Conservation (phyloP, 2,329 filamentous ascomycete genomes). For the Coleophoma crateriformis region DNA sequence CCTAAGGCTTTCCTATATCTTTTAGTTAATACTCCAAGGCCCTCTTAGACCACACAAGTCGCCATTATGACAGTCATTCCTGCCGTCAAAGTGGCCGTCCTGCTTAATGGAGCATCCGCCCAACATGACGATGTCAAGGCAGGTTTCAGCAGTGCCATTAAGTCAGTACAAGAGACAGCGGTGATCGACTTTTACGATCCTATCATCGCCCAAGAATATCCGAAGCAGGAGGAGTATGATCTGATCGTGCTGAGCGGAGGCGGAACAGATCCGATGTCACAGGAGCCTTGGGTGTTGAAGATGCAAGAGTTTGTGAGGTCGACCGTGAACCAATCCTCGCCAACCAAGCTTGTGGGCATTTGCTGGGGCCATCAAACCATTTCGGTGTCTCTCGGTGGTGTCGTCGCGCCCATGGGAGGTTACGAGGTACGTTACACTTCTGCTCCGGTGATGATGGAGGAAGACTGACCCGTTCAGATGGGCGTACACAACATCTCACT, state of each 20-base stretch:
- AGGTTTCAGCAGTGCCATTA: not conserved
- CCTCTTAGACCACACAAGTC: not conserved
- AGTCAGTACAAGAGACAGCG: not conserved
- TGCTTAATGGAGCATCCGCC: not conserved
- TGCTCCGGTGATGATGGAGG: not conserved
- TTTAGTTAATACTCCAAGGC: no score
- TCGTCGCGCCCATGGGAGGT: constrained; percentile 29
- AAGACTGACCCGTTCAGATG: constrained; percentile 17
- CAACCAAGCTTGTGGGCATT: constrained; percentile 30
- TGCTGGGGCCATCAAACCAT: constrained; percentile 41
- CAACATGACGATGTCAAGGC: not conserved
- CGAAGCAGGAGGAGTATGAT: constrained; percentile 33
- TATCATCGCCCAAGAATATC: constrained; percentile 18
- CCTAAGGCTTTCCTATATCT: no score
- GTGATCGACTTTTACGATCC: constrained; percentile 22
- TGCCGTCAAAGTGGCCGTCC: not conserved
- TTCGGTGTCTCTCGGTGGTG: constrained; percentile 31
- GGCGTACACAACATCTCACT: constrained; percentile 30
- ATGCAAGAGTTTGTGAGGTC: constrained; percentile 33
- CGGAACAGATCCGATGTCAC: constrained; percentile 34
- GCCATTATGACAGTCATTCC: not conserved
- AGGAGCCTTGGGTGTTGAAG: constrained; percentile 34
- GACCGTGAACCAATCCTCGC: constrained; percentile 22
- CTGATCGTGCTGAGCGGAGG: constrained; percentile 37
- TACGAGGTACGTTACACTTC: constrained; percentile 28